These are phyloP conservation scores for Anaeramoeba flamelloides DNA, from an alignment of 78 protist species.

Conservation along the genomic window DNA sequence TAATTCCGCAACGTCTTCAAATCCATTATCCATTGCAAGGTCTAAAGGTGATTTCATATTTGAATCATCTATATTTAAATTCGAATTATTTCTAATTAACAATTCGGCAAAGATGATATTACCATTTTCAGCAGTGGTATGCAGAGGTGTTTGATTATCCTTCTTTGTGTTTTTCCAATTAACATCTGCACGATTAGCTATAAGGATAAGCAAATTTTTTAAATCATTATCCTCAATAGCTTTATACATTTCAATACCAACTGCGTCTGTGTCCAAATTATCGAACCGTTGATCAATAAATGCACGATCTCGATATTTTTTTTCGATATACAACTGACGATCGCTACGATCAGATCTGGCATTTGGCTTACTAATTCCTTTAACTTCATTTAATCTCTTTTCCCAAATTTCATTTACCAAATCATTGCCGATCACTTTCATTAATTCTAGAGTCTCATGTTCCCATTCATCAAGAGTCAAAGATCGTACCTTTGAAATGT, in stretches of 20 bases:
- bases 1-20: background rate
- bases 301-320: background rate
- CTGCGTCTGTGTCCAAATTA: background rate
- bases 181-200: background rate
- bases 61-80: background rate
- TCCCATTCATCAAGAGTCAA: background rate
- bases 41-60: background rate
- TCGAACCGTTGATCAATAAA: background rate
- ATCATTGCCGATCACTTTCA: background rate
- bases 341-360: background rate
- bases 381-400: background rate
- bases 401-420: background rate
- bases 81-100: background rate
- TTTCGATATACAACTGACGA: background rate
- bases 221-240: background rate
- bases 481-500: conserved; percentile 2
- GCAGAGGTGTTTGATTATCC: background rate
- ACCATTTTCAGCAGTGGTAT: background rate
- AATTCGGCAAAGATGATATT: background rate
- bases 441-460: background rate
- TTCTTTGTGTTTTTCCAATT: background rate
- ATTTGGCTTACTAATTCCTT: background rate
- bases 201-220: background rate
- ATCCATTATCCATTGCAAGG: background rate
- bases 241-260: background rate